A percentile compares a stretch with the other conserved stretches of the same genome.
These are phyloP conservation scores for Crithidia thermophila DNA, from an alignment of 208 protist species.

Conservation along the genomic window DNA sequence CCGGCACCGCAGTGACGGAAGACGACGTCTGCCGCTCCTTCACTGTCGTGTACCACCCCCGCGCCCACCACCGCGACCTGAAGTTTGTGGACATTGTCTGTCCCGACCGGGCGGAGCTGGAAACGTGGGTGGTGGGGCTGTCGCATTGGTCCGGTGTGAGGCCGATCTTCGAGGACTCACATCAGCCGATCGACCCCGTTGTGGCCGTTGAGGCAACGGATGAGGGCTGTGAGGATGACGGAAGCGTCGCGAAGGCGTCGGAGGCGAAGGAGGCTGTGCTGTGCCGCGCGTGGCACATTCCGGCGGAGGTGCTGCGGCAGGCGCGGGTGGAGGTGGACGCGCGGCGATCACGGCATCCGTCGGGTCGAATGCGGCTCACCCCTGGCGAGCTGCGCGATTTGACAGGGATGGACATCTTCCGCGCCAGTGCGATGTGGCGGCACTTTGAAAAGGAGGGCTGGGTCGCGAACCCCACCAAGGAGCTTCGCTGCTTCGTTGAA, in stretches of 20 bases:
- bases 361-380: conserved; percentile 38
- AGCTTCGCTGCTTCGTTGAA: conserved; percentile 56
- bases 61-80: conserved; percentile 5
- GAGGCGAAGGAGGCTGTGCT: conserved; percentile 20
- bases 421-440: conserved; percentile 72
- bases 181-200: conserved; percentile 23
- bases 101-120: conserved; percentile 50
- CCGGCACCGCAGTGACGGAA: background rate
- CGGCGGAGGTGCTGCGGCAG: conserved; percentile 40
- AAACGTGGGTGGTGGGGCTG: conserved; percentile 82
- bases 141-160: conserved; percentile 36
- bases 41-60: conserved; percentile 41
- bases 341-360: conserved; percentile 18
- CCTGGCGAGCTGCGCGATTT: conserved; percentile 66
- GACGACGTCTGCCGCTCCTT: conserved; percentile 37
- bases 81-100: conserved; percentile 62
- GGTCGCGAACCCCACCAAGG: conserved; percentile 34
- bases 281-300: conserved; percentile 65
- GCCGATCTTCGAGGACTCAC: conserved; percentile 40
- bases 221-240: background rate
- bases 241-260: background rate
- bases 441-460: conserved; percentile 38
- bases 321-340: conserved; percentile 37
- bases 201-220: background rate
- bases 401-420: conserved; percentile 78